Evolutionary conservation across 2,329 filamentous ascomycete species (phyloP).

Genomic region (Chaetothyriales sp.): DNA sequence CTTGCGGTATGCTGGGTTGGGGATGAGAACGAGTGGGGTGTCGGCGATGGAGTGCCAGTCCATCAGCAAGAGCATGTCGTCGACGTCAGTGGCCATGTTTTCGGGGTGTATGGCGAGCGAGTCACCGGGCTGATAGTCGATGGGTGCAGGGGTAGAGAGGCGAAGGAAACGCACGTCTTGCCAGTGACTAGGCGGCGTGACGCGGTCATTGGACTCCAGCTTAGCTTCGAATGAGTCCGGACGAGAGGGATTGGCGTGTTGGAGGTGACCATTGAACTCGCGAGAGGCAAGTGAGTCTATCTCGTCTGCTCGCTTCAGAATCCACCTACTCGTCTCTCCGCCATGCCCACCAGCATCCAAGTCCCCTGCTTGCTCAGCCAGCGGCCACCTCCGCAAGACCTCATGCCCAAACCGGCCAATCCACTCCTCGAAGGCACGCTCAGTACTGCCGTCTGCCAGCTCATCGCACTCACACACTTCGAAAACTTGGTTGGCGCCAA

Average conservation of each 20-base stretch:
- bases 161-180: conserved; percentile 82
- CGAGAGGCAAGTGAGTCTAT: neutral
- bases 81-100: conserved; percentile 71
- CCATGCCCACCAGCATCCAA: neutral
- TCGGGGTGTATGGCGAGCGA: conserved; percentile 72
- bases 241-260: conserved; percentile 42
- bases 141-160: conserved; percentile 35
- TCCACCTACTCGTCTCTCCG: neutral
- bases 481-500: conserved; percentile 66
- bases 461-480: conserved; percentile 80
- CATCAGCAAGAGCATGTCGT: conserved; percentile 65
- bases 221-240: conserved; percentile 43
- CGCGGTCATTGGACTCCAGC: conserved; percentile 52
- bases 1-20: neutral
- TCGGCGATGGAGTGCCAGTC: conserved; percentile 65
- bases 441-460: conserved; percentile 79
- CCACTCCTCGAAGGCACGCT: conserved; percentile 73
- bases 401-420: conserved; percentile 51
- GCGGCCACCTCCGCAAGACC: conserved; percentile 53
- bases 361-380: conserved; percentile 56
- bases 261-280: neutral
- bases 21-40: conserved; percentile 33
- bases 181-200: conserved; percentile 70
- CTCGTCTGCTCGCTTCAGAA: neutral
- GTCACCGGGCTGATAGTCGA: conserved; percentile 57